Conservation (phyloP, 2,329 filamentous ascomycete genomes). For the Coniochaeta ligniaria region DNA sequence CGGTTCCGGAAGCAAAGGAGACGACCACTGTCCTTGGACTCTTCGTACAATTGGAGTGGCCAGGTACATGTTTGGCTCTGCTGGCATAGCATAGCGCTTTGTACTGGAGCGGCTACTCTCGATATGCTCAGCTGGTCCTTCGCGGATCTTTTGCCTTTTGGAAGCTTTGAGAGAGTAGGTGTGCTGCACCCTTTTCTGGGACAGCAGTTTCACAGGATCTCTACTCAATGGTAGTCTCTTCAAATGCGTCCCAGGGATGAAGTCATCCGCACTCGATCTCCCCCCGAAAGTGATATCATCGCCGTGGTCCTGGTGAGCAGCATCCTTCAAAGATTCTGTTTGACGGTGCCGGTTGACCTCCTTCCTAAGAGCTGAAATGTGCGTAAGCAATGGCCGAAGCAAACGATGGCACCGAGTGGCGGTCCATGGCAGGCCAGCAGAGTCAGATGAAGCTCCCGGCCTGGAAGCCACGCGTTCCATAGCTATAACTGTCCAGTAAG, state of each 20-base stretch:
- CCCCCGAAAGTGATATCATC: not conserved
- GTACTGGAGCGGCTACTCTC: slow-evolving; percentile 7
- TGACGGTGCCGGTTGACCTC: slow-evolving; percentile 9
- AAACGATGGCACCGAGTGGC: slow-evolving; percentile 38
- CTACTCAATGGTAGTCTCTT: not conserved
- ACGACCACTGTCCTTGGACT: slow-evolving; percentile 18
- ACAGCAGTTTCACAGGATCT: not conserved
- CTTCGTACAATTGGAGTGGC: slow-evolving; percentile 24
- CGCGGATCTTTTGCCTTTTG: not conserved
- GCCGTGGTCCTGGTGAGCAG: not conserved
- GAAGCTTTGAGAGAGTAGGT: slow-evolving; percentile 14
- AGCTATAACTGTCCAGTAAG: not conserved
- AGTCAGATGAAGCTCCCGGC: not conserved
- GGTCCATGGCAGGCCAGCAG: slow-evolving; percentile 30
- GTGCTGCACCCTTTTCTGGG: slow-evolving; percentile 12
- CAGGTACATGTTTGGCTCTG: slow-evolving; percentile 16
- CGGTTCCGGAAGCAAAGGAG: slow-evolving; percentile 16
- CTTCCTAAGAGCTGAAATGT: slow-evolving; percentile 30
- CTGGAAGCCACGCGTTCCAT: not conserved
- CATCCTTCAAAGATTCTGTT: not conserved
- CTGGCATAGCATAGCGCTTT: slow-evolving; percentile 4
- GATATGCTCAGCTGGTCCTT: not conserved
- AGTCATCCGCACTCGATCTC: not conserved
- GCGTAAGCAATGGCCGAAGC: slow-evolving; percentile 37
- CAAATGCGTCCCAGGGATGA: not conserved